phyloP scores from a whole-genome alignment of 352 stramenopile genomes.

The Globisporangium iwayamae region DNA sequence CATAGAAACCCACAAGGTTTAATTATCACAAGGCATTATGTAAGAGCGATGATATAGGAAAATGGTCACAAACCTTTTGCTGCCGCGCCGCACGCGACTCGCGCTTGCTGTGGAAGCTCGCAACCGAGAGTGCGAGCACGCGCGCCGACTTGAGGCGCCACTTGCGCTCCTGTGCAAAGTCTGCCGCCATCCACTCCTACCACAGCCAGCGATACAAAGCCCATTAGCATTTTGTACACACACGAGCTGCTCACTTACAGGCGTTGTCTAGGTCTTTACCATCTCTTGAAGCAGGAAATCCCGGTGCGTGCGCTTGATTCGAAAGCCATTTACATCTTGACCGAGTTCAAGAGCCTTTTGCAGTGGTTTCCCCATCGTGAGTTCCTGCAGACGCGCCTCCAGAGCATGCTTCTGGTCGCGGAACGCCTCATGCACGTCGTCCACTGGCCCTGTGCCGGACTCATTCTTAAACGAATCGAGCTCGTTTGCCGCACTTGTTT shows the following conservation, averaged over 20 bases:
- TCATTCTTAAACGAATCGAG: slow-evolving; percentile 21
- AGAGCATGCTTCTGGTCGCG: slow-evolving; percentile 34
- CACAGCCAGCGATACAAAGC: background rate
- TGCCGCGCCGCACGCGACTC: slow-evolving; percentile 25
- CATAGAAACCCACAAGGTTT: slow-evolving; percentile 6
- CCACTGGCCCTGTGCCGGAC: background rate
- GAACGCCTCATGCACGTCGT: slow-evolving; percentile 31
- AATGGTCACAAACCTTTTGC: slow-evolving; percentile 29
- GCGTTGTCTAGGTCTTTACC: slow-evolving; percentile 17
- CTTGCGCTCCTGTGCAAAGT: slow-evolving; percentile 90
- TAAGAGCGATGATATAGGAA: background rate
- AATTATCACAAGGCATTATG: slow-evolving; percentile 14
- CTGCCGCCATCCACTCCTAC: slow-evolving; percentile 90
- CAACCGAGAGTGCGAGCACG: slow-evolving; percentile 59
- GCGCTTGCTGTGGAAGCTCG: slow-evolving; percentile 51
- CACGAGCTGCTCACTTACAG: background rate
- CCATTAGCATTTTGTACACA: background rate
- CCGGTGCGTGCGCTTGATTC: slow-evolving; percentile 42
- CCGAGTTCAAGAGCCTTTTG: slow-evolving; percentile 27
- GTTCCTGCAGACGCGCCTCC: slow-evolving; percentile 32
- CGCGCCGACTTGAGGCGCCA: slow-evolving; percentile 79
- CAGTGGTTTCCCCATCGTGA: slow-evolving; percentile 52
- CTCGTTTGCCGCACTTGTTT: slow-evolving; percentile 12
- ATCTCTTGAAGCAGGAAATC: slow-evolving; percentile 85
- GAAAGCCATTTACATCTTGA: slow-evolving; percentile 35